Evolutionary conservation across 2,329 filamentous ascomycete genomes (phyloP).

Genomic region (Fusarium sacchari): DNA sequence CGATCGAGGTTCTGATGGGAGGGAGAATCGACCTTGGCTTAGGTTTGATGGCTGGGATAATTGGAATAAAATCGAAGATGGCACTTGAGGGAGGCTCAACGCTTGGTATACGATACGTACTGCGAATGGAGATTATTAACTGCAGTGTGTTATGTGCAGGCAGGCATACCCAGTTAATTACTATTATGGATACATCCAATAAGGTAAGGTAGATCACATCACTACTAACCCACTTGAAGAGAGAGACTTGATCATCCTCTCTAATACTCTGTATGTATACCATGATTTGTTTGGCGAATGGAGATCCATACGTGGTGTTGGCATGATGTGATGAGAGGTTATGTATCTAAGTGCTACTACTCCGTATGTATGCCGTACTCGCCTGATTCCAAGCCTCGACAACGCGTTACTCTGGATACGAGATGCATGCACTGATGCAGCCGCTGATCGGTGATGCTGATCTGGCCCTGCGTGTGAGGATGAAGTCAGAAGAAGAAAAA

Average conservation of each 20-base stretch:
- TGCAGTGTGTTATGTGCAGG: neutral
- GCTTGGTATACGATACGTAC: neutral
- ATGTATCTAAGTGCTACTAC: conserved; percentile 2
- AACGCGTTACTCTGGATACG: conserved; percentile 20
- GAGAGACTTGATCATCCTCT: neutral
- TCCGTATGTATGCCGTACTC: neutral
- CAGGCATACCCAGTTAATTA: neutral
- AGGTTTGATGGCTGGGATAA: neutral
- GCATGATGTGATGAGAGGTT: conserved; percentile 6
- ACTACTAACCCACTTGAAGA: neutral
- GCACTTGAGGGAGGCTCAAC: neutral
- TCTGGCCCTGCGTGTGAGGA: neutral
- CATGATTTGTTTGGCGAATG: neutral
- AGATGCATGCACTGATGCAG: conserved; percentile 3
- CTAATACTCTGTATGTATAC: neutral
- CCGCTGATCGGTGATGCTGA: conserved; percentile 2
- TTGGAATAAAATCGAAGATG: neutral
- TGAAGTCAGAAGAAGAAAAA: neutral
- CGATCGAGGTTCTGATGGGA: neutral
- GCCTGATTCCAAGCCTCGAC: neutral
- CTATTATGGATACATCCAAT: too few species aligned
- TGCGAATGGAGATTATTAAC: neutral
- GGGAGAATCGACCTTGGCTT: neutral
- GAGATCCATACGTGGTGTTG: neutral
- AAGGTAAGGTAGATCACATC: neutral